Evolutionary conservation across 495 filamentous ascomycete species (phyloP), one percentile per base, ranked within the genome.

Genomic region (Clohesyomyces aquaticus): DNA sequence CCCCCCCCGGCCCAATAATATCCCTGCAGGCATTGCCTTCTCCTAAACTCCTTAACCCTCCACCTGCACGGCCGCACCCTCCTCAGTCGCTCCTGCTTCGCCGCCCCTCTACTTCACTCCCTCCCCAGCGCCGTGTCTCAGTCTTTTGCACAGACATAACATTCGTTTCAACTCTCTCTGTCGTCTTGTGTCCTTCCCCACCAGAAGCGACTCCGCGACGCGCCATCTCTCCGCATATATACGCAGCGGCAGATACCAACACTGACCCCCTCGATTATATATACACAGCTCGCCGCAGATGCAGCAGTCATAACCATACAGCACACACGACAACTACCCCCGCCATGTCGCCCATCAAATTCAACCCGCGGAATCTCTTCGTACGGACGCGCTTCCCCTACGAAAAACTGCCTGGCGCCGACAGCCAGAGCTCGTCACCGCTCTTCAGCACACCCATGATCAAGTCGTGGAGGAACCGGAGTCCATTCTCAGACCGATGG

Each of bases 391-490:
- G 50, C 53, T 66, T 73, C 61, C 53, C 56, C 47, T 76, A 76
- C 63, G 72, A 75, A 53, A 73, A 70, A 45, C 61, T 76, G 45
- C 73, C 74, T 35, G 62, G 55, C 38, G 59, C 42, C 52, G 72
- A 74, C 29, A 71, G 58, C 66, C 53, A 57, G 63, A 73, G 52
- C 56, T 61, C 53, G 59, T 73, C 72, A 22, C 71, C 74, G 42
- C 63, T 54, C 41, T 74, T 71, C 55, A 45, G 61, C 51, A 43
- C 64, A 12, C 59, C 50, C 54, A 26, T 60, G 4, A 43, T 58
- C 57, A 67, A 67, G 50, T 70, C 69, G 59, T 72, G 62, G 57
- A 62, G 55, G 47, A 62, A 72, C 55, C 72, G 72, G 28, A 71
- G 55, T 35, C 63, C 57, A 8, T 61, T 59, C 12, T 26, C 55